Evolutionary conservation across 1,139 yeast species (phyloP).

Genomic region (Lipomyces yarrowii): DNA sequence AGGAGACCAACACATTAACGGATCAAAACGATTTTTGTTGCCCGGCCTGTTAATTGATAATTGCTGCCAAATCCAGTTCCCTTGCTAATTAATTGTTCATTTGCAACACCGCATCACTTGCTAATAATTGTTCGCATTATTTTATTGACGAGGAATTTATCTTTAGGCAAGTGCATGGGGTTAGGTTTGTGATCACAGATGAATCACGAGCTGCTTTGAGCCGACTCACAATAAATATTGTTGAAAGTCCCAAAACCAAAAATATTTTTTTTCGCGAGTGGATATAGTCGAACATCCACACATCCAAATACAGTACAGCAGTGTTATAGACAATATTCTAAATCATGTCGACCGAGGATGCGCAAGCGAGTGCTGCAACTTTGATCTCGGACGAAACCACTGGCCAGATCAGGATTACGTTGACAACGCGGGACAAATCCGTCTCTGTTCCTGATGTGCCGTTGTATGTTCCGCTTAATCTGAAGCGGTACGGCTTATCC

Average conservation of each 20-base stretch:
- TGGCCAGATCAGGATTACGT: constrained; percentile 68
- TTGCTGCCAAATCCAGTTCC: too few species aligned
- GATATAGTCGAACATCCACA: neutral
- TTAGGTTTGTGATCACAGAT: neutral
- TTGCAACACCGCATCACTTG: too few species aligned
- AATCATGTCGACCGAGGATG: neutral
- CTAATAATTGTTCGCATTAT: too few species aligned
- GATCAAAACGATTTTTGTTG: too few species aligned
- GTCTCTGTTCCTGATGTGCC: constrained; percentile 69
- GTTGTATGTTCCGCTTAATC: constrained; percentile 78
- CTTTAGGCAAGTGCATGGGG: neutral
- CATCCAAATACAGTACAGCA: neutral
- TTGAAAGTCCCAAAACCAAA: neutral
- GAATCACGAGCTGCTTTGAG: neutral
- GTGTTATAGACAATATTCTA: neutral
- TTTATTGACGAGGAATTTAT: too few species aligned
- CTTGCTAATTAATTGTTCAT: too few species aligned
- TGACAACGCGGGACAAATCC: constrained; percentile 85
- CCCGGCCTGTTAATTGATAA: too few species aligned
- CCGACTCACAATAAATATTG: neutral
- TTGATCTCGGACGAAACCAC: neutral
- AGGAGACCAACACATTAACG: too few species aligned
- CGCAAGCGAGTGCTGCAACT: neutral
- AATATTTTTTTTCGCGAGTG: neutral
- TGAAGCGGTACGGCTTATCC: constrained; percentile 88